Conservation (phyloP, 164 flowering plant genomes). For the Malania oleifera region DNA sequence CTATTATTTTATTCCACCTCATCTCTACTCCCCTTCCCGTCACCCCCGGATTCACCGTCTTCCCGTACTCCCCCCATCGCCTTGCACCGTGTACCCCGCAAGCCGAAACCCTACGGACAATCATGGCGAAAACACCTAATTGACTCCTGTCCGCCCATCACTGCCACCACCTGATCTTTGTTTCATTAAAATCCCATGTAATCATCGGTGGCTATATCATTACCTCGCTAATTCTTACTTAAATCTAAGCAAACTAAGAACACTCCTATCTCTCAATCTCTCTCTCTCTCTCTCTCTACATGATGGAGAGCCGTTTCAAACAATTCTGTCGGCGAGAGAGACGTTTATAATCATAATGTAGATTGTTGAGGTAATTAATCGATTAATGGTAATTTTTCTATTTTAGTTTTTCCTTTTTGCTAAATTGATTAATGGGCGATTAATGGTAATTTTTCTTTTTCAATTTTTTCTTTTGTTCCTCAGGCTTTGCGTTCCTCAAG, state of each 20-base stretch:
- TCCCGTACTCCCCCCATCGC: background rate
- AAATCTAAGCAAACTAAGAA: conserved; percentile 9
- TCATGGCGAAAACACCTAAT: no score
- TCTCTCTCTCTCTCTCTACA: conserved; percentile 7
- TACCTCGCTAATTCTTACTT: background rate
- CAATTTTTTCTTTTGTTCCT: conserved; percentile 2
- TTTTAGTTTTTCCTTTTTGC: conserved; percentile 4
- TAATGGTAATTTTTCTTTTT: conserved; percentile 11
- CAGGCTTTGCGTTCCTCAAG: background rate
- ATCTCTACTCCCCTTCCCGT: background rate
- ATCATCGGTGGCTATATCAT: no score
- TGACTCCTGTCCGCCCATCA: no score
- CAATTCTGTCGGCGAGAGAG: conserved; percentile 35
- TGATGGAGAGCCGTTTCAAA: conserved; percentile 26
- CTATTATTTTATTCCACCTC: background rate
- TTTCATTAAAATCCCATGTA: background rate
- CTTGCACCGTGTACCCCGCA: background rate
- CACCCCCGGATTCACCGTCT: background rate
- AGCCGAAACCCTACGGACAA: no score
- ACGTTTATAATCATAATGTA: conserved; percentile 30
- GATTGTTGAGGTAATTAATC: conserved; percentile 1
- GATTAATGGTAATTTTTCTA: conserved; percentile 10
- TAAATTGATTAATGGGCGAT: no score
- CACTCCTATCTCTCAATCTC: background rate
- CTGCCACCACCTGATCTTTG: background rate